A percentile compares a stretch with the other conserved stretches of the same genome.
phyloP scores from a whole-genome alignment of 257 asterid species.

The Echium plantagineum region DNA sequence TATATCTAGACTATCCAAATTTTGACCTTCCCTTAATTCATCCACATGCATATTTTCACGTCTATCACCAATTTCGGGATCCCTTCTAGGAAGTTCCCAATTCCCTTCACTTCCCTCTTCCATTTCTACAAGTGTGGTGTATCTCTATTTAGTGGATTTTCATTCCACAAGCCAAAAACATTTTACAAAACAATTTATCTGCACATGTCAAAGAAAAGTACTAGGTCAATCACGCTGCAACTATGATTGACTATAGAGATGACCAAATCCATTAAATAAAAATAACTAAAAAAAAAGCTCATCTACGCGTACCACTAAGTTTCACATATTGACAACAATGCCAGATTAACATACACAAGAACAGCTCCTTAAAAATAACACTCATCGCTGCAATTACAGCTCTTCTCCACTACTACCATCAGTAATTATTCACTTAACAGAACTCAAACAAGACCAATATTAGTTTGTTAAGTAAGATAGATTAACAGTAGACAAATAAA shows the following conservation, averaged over 20 bases:
- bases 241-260: not conserved
- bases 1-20: constrained; percentile 10
- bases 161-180: constrained; percentile 7
- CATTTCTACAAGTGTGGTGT: constrained; percentile 25
- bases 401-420: too few species aligned
- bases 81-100: constrained; percentile 26
- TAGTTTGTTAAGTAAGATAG: too few species aligned
- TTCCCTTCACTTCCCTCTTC: constrained; percentile 42
- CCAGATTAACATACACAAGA: not conserved
- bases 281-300: not conserved
- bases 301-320: constrained; percentile 4
- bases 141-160: constrained; percentile 11
- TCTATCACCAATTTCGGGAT: constrained; percentile 20
- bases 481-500: too few species aligned
- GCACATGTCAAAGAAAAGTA: constrained; percentile 12
- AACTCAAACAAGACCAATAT: too few species aligned
- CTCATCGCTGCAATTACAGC: not conserved
- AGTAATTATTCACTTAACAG: too few species aligned
- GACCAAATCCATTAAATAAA: not conserved
- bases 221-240: constrained; percentile 6
- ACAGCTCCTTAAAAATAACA: too few species aligned
- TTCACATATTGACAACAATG: not conserved
- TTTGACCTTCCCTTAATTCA: constrained; percentile 18
- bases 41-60: constrained; percentile 21
- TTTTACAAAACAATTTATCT: constrained; percentile 18